Conservation (phyloP, 371 early-diverging fungal species). For the Syncephalastrum contaminatum region DNA sequence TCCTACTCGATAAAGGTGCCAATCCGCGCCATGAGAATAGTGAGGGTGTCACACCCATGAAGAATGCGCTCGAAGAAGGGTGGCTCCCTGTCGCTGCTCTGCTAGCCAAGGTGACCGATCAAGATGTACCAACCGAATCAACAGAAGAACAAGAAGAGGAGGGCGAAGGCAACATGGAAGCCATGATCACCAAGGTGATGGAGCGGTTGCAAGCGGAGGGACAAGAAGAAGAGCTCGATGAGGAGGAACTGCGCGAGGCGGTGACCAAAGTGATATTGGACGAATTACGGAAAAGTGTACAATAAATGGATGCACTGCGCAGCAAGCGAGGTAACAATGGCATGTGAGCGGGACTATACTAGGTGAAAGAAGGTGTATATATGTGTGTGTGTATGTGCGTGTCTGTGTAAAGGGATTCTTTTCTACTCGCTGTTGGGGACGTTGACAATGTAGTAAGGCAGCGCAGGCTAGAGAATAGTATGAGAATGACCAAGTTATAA, state of each 20-base stretch:
- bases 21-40: conserved; percentile 61
- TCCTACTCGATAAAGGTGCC: conserved; percentile 73
- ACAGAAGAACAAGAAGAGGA: conserved; percentile 18
- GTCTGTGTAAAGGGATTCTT: too few species aligned
- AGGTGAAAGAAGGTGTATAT: too few species aligned
- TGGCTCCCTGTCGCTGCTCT: conserved; percentile 40
- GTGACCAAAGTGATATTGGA: conserved; percentile 42
- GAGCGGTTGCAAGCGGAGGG: conserved; percentile 24
- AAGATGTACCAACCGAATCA: conserved; percentile 19
- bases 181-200: conserved; percentile 32
- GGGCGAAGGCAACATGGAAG: conserved; percentile 19
- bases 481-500: not conserved
- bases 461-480: conserved; percentile 33
- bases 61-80: conserved; percentile 39
- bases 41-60: conserved; percentile 57
- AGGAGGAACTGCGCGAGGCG: conserved; percentile 39
- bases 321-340: too few species aligned
- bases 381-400: too few species aligned
- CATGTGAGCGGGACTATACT: too few species aligned
- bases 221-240: conserved; percentile 38
- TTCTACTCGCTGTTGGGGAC: conserved; percentile 24
- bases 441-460: conserved; percentile 50
- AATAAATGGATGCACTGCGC: too few species aligned
- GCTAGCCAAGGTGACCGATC: conserved; percentile 31
- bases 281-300: conserved; percentile 23